Conservation (phyloP, 768 basidiomycete species). For the Amanita pallidorosea region DNA sequence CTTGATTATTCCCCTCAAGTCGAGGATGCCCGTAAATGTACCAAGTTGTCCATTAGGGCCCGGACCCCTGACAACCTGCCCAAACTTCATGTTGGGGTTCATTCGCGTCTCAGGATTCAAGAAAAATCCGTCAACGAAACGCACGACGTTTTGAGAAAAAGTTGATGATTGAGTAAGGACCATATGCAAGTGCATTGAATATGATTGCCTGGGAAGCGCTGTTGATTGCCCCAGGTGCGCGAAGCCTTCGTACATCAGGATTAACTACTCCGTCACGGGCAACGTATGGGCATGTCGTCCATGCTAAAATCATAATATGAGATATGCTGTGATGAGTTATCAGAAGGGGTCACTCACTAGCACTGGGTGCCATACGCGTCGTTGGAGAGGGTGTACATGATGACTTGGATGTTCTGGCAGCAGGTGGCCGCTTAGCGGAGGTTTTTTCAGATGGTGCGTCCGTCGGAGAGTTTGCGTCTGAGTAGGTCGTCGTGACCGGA, state of each 20-base stretch:
- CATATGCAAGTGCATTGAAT: constrained; percentile 50
- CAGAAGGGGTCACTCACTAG: constrained; percentile 28
- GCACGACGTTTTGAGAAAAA: constrained; percentile 31
- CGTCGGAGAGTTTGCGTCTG: constrained; percentile 9
- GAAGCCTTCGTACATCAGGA: constrained; percentile 47
- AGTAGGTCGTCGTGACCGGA: not conserved
- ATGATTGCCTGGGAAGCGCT: constrained; percentile 45
- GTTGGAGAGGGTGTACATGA: constrained; percentile 43
- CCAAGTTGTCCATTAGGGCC: constrained; percentile 31
- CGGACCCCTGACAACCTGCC: constrained; percentile 29
- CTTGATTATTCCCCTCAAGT: constrained; percentile 50
- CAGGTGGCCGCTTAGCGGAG: constrained; percentile 22
- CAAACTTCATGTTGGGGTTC: constrained; percentile 56
- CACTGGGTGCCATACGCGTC: constrained; percentile 33
- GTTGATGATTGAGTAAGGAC: constrained; percentile 26
- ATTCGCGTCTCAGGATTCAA: constrained; percentile 41
- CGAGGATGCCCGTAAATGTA: constrained; percentile 45
- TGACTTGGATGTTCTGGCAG: constrained; percentile 23
- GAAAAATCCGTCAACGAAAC: constrained; percentile 49
- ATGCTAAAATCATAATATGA: constrained; percentile 24
- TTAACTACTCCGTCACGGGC: constrained; percentile 52
- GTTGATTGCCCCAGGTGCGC: constrained; percentile 44
- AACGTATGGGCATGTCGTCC: constrained; percentile 48
- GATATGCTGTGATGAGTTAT: constrained; percentile 11
- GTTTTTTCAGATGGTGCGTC: constrained; percentile 17